Evolutionary conservation across 495 filamentous ascomycete genomes (phyloP).

Genomic region (Platismatia glauca): DNA sequence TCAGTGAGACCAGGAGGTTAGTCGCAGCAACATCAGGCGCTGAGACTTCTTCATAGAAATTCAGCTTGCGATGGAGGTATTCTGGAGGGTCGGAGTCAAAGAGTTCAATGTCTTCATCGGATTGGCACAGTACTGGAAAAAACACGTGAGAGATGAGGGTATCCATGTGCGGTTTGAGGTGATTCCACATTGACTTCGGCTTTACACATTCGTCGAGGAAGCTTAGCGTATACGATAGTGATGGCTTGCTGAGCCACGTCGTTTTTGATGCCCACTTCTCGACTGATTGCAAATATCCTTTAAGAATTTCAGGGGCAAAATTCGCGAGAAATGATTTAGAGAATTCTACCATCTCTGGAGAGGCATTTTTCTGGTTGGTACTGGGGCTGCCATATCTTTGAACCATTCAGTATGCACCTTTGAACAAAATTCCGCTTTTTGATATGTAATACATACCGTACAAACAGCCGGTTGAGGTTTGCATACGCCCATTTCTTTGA

Average conservation of each 20-base stretch:
- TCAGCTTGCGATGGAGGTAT: slow-evolving; percentile 92
- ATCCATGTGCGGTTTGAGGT: slow-evolving; percentile 86
- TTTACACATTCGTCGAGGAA: slow-evolving; percentile 97
- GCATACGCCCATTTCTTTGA: slow-evolving; percentile 99
- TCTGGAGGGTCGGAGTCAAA: slow-evolving; percentile 92
- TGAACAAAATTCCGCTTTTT: background rate
- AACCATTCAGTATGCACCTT: slow-evolving; percentile 12
- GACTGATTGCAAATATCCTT: slow-evolving; percentile 83
- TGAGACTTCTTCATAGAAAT: slow-evolving; percentile 95
- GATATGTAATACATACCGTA: slow-evolving; percentile 50
- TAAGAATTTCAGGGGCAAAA: slow-evolving; percentile 91
- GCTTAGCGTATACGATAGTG: slow-evolving; percentile 80
- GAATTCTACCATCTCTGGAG: slow-evolving; percentile 63
- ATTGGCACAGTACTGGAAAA: slow-evolving; percentile 90
- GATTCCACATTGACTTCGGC: slow-evolving; percentile 91
- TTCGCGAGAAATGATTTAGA: slow-evolving; percentile 83
- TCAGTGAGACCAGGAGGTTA: slow-evolving; percentile 90
- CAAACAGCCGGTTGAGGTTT: slow-evolving; percentile 91
- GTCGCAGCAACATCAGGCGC: slow-evolving; percentile 93
- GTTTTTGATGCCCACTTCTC: slow-evolving; percentile 94
- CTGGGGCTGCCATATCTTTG: slow-evolving; percentile 80
- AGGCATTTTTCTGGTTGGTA: slow-evolving; percentile 55
- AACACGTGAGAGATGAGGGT: slow-evolving; percentile 87
- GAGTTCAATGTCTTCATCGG: slow-evolving; percentile 84
- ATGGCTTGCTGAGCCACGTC: slow-evolving; percentile 90